These are phyloP conservation scores for Russula abietina DNA, from an alignment of 768 basidiomycete species.

Conservation along the genomic window DNA sequence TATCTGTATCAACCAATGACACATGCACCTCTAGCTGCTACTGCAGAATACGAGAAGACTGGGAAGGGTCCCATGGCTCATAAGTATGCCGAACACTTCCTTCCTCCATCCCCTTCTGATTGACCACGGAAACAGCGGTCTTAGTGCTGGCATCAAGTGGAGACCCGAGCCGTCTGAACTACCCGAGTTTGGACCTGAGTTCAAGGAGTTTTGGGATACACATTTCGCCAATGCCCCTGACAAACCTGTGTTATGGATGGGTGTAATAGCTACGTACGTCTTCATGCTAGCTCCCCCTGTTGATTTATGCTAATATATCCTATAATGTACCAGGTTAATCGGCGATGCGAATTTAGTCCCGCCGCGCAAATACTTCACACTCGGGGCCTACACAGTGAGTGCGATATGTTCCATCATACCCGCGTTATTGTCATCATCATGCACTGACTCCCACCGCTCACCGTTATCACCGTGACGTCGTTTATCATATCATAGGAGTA, in stretches of 20 bases:
- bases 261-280: conserved; percentile 21
- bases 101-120: not conserved
- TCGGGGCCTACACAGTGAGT: conserved; percentile 13
- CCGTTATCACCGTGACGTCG: too few species aligned
- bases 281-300: too few species aligned
- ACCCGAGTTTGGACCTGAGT: conserved; percentile 27
- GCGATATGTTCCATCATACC: not conserved
- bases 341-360: not conserved
- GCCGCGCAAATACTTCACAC: conserved; percentile 26
- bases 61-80: conserved; percentile 48
- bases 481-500: conserved; percentile 10
- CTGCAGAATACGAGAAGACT: conserved; percentile 31
- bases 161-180: conserved; percentile 27
- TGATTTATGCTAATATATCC: not conserved
- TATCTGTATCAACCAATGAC: too few species aligned
- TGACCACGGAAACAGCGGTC: not conserved
- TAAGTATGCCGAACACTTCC: conserved; percentile 41
- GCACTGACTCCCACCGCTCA: not conserved
- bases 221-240: conserved; percentile 27
- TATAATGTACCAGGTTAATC: not conserved
- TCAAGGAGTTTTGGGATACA: conserved; percentile 27
- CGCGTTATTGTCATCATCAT: not conserved
- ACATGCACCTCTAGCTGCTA: conserved; percentile 29
- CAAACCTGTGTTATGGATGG: conserved; percentile 25
- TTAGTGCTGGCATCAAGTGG: conserved; percentile 27